A percentile compares a stretch with the other conserved stretches of the same genome.
Conservation (phyloP, 805 yeast genomes). For the Kodamaea kaohsiungensis region DNA sequence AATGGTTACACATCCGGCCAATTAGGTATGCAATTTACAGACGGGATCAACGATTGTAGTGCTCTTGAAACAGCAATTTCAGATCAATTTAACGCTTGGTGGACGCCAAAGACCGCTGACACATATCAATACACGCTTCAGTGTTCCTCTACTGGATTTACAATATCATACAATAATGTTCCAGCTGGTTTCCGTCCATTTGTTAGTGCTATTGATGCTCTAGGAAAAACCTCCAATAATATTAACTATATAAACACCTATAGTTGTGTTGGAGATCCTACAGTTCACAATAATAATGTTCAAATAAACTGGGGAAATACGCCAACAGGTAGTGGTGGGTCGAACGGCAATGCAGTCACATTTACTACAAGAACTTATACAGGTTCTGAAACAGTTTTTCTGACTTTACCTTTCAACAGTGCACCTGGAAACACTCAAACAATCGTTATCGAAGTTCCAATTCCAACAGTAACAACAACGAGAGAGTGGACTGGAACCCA, state of each 20-base stretch:
- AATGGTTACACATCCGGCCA: constrained; percentile 22
- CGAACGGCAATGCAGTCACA: constrained; percentile 10
- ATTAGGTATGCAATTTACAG: constrained; percentile 19
- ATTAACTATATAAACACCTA: constrained; percentile 8
- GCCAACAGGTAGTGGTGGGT: constrained; percentile 6
- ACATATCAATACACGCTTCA: constrained; percentile 8
- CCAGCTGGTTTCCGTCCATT: constrained; percentile 32
- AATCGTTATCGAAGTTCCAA: constrained; percentile 14
- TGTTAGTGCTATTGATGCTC: constrained; percentile 14
- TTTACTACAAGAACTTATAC: constrained; percentile 17
- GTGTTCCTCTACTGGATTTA: constrained; percentile 14
- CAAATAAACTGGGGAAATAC: constrained; percentile 6
- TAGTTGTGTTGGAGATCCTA: constrained; percentile 13
- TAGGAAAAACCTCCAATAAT: neutral
- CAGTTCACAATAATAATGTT: neutral
- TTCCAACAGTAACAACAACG: constrained; percentile 17
- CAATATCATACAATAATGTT: constrained; percentile 16
- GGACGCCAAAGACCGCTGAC: constrained; percentile 13
- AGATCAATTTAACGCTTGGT: constrained; percentile 22
- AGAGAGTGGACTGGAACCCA: constrained; percentile 16
- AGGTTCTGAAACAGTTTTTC: constrained; percentile 10
- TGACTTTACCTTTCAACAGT: constrained; percentile 10
- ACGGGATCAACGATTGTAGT: constrained; percentile 22
- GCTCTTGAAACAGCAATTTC: constrained; percentile 21
- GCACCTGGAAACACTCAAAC: constrained; percentile 17